Percentiles rank a stretch among this genome's conserved stretches.
Conservation (phyloP, 257 asterid species). For the Vinca minor region DNA sequence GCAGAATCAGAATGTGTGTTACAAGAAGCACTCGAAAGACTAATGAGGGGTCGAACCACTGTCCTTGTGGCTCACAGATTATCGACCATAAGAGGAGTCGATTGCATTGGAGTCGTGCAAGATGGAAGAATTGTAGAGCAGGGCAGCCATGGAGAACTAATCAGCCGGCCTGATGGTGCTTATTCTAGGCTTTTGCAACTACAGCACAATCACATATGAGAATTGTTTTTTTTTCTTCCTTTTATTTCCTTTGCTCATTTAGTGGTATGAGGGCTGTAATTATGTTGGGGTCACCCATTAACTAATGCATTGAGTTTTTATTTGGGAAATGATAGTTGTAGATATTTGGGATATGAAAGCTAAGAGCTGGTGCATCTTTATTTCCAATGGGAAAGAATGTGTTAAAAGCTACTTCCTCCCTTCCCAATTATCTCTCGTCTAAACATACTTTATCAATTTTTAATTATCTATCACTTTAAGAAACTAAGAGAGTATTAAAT, state of each 20-base stretch:
- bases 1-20: constrained; percentile 85
- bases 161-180: constrained; percentile 76
- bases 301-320: constrained; percentile 34
- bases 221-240: not conserved
- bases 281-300: constrained; percentile 24
- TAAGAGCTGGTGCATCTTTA: constrained; percentile 18
- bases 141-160: constrained; percentile 79
- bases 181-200: constrained; percentile 81
- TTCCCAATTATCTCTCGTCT: too few relatives aligned
- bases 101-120: constrained; percentile 79
- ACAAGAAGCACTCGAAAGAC: constrained; percentile 86
- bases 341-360: constrained; percentile 41
- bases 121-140: constrained; percentile 88
- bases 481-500: too few relatives aligned
- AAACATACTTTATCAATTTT: too few relatives aligned
- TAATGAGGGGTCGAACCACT: constrained; percentile 91
- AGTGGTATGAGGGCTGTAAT: constrained; percentile 16
- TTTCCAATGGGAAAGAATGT: constrained; percentile 27
- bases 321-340: constrained; percentile 44
- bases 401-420: too few relatives aligned
- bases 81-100: constrained; percentile 84
- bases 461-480: too few relatives aligned
- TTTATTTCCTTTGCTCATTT: not conserved
- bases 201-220: constrained; percentile 71
- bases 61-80: constrained; percentile 86